Percentiles rank a stretch among this genome's conserved stretches.
Conservation (phyloP, 192 early-diverging fungal species). For the Coemansia sp. region DNA sequence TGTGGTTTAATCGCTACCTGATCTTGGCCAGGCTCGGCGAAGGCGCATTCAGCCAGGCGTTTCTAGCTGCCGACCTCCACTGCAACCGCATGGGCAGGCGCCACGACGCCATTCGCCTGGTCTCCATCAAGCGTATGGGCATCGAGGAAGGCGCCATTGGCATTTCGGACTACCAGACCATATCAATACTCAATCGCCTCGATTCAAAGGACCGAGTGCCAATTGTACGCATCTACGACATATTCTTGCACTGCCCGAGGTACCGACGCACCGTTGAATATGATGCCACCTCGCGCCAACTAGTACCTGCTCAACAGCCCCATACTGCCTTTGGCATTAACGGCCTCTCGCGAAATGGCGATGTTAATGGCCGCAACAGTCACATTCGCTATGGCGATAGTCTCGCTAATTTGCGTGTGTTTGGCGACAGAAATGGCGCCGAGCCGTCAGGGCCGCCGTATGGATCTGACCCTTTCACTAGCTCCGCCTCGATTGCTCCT, state of each 20-base stretch:
- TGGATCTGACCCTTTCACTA: slow-evolving; percentile 20
- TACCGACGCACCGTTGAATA: slow-evolving; percentile 25
- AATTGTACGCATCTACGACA: slow-evolving; percentile 46
- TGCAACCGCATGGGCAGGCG: slow-evolving; percentile 48
- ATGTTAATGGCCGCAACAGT: background rate
- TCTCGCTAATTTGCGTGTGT: slow-evolving; percentile 20
- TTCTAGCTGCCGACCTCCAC: slow-evolving; percentile 44
- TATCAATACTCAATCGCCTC: slow-evolving; percentile 49
- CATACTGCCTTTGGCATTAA: slow-evolving; percentile 1
- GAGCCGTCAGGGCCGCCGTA: background rate
- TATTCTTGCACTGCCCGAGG: slow-evolving; percentile 36
- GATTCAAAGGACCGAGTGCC: slow-evolving; percentile 40
- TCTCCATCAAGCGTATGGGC: slow-evolving; percentile 53
- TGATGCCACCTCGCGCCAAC: slow-evolving; percentile 19
- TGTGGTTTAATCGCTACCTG: slow-evolving; percentile 56
- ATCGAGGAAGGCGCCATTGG: slow-evolving; percentile 44
- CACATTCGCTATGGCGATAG: background rate
- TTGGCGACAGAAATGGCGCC: slow-evolving; percentile 17
- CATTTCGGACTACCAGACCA: slow-evolving; percentile 49
- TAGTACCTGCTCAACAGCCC: slow-evolving; percentile 19
- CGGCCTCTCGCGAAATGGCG: background rate
- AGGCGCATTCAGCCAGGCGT: slow-evolving; percentile 56
- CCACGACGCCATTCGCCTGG: slow-evolving; percentile 47
- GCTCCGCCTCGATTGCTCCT: slow-evolving; percentile 18
- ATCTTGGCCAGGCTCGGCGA: slow-evolving; percentile 52